Evolutionary conservation across 164 flowering plant genomes (phyloP).

Genomic region (Liquidambar formosana): DNA sequence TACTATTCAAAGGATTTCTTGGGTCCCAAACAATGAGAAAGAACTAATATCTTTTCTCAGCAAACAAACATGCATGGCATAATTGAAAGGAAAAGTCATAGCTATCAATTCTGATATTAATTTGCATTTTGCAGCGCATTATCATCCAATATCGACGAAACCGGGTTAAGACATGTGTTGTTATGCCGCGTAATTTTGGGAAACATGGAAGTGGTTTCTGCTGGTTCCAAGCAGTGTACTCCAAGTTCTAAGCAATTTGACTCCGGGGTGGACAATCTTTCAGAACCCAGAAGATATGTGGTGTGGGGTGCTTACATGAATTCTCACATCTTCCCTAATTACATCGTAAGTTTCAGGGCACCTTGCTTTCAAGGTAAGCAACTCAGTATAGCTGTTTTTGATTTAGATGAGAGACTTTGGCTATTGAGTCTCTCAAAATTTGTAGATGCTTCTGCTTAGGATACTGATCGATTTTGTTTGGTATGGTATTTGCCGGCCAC

Average conservation of each 20-base stretch:
- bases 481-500: not conserved
- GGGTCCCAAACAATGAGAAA: constrained; percentile 1
- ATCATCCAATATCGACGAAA: constrained; percentile 19
- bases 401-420: too few relatives aligned
- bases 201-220: constrained; percentile 22
- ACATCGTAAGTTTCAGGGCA: constrained; percentile 25
- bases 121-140: constrained; percentile 12
- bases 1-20: too few relatives aligned
- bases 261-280: constrained; percentile 32
- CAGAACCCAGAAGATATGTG: constrained; percentile 21
- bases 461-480: not conserved
- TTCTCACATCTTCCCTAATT: constrained; percentile 28
- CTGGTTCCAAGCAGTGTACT: constrained; percentile 29
- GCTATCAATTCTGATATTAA: not conserved
- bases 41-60: too few relatives aligned
- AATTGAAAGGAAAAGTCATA: not conserved
- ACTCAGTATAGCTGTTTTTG: not conserved
- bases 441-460: too few relatives aligned
- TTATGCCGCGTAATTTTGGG: constrained; percentile 40
- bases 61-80: not conserved
- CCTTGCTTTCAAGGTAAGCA: not conserved
- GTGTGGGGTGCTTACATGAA: constrained; percentile 36
- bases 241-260: constrained; percentile 35
- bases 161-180: constrained; percentile 34
- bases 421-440: too few relatives aligned